Conservation (phyloP, 31 red algal species). For the Asparagopsis taxiformis region DNA sequence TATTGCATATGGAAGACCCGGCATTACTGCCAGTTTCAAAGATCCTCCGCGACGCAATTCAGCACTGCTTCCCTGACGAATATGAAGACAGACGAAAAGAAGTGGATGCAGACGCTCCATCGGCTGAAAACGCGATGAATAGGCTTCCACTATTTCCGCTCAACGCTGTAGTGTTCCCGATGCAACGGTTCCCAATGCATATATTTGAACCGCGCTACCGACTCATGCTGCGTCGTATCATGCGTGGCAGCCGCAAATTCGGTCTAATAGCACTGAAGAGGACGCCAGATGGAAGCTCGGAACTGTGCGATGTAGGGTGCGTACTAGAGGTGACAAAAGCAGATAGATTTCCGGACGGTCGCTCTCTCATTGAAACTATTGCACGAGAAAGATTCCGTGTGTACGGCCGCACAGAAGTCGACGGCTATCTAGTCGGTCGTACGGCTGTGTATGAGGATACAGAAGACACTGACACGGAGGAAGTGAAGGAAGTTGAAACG, state of each 20-base stretch:
- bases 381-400: conserved; percentile 60
- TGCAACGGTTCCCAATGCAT: conserved; percentile 58
- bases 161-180: conserved; percentile 69
- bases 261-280: conserved; percentile 64
- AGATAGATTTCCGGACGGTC: conserved; percentile 62
- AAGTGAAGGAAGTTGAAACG: conserved; percentile 33
- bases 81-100: conserved; percentile 49
- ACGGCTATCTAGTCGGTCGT: conserved; percentile 70
- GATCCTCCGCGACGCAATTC: conserved; percentile 41
- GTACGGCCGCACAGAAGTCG: conserved; percentile 34
- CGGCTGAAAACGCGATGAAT: conserved; percentile 47
- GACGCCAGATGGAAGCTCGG: conserved; percentile 17
- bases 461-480: conserved; percentile 48
- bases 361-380: conserved; percentile 62
- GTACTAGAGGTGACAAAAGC: conserved; percentile 69
- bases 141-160: conserved; percentile 69
- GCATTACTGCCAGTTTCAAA: conserved; percentile 48
- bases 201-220: conserved; percentile 84
- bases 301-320: conserved; percentile 50
- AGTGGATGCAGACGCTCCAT: conserved; percentile 27
- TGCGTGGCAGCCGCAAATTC: conserved; percentile 70
- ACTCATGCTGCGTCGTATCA: conserved; percentile 71
- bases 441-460: conserved; percentile 50
- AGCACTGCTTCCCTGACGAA: conserved; percentile 50
- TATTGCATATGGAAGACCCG: conserved; percentile 65